Evolutionary conservation across 306 rosid genomes (phyloP).

Genomic region (Cercis canadensis): DNA sequence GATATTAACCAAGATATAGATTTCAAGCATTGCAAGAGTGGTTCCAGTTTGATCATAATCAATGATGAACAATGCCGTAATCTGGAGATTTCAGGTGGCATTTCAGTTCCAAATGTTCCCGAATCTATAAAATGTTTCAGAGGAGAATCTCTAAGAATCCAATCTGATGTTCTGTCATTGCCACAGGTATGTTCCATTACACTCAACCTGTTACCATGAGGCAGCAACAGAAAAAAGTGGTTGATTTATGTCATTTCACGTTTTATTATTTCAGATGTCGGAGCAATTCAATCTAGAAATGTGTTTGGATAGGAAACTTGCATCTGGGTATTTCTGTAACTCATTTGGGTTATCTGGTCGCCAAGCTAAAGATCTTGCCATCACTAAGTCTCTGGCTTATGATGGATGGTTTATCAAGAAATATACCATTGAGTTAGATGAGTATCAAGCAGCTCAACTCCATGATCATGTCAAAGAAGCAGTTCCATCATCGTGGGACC

Average conservation of each 20-base stretch:
- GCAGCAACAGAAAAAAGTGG: too few species aligned
- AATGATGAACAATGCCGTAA: constrained; percentile 43
- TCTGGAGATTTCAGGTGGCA: constrained; percentile 58
- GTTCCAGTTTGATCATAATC: constrained; percentile 54
- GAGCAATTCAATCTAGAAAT: constrained; percentile 86
- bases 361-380: constrained; percentile 67
- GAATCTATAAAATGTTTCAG: constrained; percentile 68
- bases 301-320: constrained; percentile 62
- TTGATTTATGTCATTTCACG: neutral
- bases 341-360: constrained; percentile 76
- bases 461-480: constrained; percentile 54
- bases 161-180: constrained; percentile 72
- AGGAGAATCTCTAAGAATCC: constrained; percentile 71
- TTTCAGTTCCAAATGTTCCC: constrained; percentile 53
- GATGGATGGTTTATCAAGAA: constrained; percentile 88
- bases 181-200: constrained; percentile 53
- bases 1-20: too few species aligned
- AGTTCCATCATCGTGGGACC: constrained; percentile 88
- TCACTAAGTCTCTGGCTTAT: constrained; percentile 76
- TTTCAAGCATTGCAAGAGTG: too few species aligned
- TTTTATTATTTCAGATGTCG: constrained; percentile 67
- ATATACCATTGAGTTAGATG: constrained; percentile 74
- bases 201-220: too few species aligned
- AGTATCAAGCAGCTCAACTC: too few species aligned
- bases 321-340: constrained; percentile 79